Conservation (phyloP, 345 rosid species). For the Cardiospermum halicacabum region DNA sequence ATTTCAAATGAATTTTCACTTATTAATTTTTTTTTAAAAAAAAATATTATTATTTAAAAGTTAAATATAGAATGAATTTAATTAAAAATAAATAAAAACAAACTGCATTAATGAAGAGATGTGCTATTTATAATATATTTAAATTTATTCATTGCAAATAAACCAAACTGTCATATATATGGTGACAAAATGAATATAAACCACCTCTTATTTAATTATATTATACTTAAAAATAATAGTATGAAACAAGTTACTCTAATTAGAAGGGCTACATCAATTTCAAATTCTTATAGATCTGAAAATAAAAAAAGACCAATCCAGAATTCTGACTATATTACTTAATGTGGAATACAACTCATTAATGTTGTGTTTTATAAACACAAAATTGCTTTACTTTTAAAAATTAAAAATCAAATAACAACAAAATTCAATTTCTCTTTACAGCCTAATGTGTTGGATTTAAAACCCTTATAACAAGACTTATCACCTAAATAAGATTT, state of each 20-base stretch:
- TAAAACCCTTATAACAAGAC: no score
- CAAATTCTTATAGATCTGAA: not conserved
- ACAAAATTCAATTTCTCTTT: not conserved
- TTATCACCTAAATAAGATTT: no score
- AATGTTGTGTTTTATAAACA: not conserved
- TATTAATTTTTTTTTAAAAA: no score
- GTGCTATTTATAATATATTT: no score
- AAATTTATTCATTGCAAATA: constrained; percentile 8
- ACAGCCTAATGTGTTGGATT: no score
- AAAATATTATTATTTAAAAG: no score
- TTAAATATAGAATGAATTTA: no score
- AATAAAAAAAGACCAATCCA: not conserved
- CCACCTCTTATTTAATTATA: not conserved
- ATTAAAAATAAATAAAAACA: no score
- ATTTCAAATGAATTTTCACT: no score
- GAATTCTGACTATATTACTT: not conserved
- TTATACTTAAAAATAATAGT: not conserved
- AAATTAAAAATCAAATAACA: not conserved
- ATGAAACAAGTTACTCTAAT: not conserved
- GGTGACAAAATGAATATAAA: not conserved
- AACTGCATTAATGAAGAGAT: no score
- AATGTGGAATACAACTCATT: not conserved
- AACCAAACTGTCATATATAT: not conserved
- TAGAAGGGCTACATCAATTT: not conserved
- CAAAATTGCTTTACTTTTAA: not conserved